These are phyloP conservation scores for Wickerhamiella vanderwaltii DNA, from an alignment of 805 yeast species.

Conservation along the genomic window DNA sequence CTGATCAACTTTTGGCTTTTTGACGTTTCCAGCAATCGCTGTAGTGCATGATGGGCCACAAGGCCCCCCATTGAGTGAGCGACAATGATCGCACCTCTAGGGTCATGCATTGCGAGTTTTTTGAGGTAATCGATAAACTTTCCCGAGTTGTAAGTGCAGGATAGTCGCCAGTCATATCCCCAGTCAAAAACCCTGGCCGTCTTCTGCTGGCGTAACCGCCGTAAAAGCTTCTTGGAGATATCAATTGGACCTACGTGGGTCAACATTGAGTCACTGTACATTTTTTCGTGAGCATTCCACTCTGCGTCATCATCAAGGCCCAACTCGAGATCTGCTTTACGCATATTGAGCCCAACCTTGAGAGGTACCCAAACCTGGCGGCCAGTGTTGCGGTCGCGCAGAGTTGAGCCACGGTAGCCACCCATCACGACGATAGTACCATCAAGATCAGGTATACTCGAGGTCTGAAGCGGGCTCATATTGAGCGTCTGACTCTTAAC, in stretches of 20 bases:
- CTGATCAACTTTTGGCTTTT: conserved; percentile 49
- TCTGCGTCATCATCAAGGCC: conserved; percentile 72
- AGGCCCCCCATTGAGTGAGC: conserved; percentile 96
- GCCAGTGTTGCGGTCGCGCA: conserved; percentile 51
- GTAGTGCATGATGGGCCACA: conserved; percentile 68
- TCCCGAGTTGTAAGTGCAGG: conserved; percentile 43
- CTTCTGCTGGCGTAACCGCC: conserved; percentile 36
- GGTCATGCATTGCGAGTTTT: conserved; percentile 29
- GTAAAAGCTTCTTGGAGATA: conserved; percentile 45
- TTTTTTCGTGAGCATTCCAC: conserved; percentile 24
- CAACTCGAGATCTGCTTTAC: conserved; percentile 53
- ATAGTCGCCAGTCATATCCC: conserved; percentile 91
- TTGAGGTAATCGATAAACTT: conserved; percentile 40
- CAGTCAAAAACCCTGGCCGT: conserved; percentile 54
- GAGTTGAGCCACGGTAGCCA: conserved; percentile 75
- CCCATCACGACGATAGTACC: conserved; percentile 78
- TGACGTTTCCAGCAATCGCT: conserved; percentile 20
- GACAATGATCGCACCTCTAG: conserved; percentile 53
- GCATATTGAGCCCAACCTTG: conserved; percentile 68
- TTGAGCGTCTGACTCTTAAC: conserved; percentile 50
- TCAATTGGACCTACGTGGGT: conserved; percentile 87
- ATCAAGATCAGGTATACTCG: conserved; percentile 29
- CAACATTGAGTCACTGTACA: conserved; percentile 60
- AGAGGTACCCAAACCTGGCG: conserved; percentile 76
- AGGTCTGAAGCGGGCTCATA: conserved; percentile 12